These are phyloP conservation scores for Suillus placidus DNA, from an alignment of 768 basidiomycete species.

Conservation along the genomic window DNA sequence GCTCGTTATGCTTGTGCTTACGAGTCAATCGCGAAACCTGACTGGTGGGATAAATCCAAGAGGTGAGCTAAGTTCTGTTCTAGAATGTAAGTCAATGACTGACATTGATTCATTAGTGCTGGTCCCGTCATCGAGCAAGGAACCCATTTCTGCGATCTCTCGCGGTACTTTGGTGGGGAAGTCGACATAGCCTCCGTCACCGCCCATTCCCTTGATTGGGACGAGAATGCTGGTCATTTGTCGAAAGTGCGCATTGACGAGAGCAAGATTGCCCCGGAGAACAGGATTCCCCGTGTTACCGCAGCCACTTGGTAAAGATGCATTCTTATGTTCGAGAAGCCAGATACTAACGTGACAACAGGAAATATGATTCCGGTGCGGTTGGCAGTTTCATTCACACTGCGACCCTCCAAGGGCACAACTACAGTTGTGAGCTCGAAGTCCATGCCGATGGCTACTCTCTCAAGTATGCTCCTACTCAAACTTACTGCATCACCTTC, in stretches of 20 bases:
- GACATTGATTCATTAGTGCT: constrained; percentile 41
- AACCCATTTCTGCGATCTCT: constrained; percentile 96
- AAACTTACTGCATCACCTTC: constrained; percentile 6
- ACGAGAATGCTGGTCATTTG: constrained; percentile 85
- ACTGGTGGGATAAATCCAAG: constrained; percentile 95
- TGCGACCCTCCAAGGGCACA: constrained; percentile 86
- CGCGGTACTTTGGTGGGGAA: constrained; percentile 96
- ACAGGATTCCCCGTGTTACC: constrained; percentile 93
- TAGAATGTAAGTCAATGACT: constrained; percentile 9
- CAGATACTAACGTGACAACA: constrained; percentile 25
- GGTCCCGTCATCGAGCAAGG: constrained; percentile 90
- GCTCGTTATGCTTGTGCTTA: constrained; percentile 94
- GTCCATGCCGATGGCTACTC: constrained; percentile 93
- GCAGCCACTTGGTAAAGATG: constrained; percentile 78
- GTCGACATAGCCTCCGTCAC: constrained; percentile 80
- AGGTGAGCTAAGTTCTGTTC: constrained; percentile 44
- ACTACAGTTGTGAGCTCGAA: constrained; percentile 95
- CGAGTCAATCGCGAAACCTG: constrained; percentile 73
- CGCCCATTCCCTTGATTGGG: constrained; percentile 91
- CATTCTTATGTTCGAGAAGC: not conserved
- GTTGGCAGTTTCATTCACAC: constrained; percentile 92
- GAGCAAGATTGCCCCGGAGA: constrained; percentile 77
- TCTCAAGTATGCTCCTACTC: constrained; percentile 57
- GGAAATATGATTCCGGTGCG: constrained; percentile 96
- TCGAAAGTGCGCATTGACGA: constrained; percentile 86